Evolutionary conservation across 129 eudicot species (phyloP), one percentile per base, ranked within the genome.

Genomic region (Helichrysum umbraculigerum): DNA sequence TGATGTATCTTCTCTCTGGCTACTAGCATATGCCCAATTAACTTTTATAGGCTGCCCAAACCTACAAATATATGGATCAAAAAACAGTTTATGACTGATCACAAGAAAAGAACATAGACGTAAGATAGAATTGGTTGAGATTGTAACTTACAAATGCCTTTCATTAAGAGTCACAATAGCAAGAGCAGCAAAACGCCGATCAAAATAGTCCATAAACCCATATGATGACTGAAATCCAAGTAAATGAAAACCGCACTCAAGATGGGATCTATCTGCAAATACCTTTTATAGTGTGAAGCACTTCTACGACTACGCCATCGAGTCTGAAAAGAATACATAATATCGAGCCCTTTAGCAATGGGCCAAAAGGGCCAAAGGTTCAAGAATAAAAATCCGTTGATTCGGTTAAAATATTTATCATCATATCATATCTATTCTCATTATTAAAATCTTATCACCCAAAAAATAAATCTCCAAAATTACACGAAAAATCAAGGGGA

Each of bases 191-290:
- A 92, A 89, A 83, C 95, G 85, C n/a, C 96, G 97, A 75, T 95
- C 99, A 82, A 82, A 89, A 81, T 95, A 95, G 71, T 95, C 99
- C 85, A 95, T 97, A 77, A 95, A 95, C 66, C 99, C 99, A 65
- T 87, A 95, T 51, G 99, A 95, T 25, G 97, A 91, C 99, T 95
- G 84, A 78, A 89, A 72, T 59, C 21, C 50, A 73, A 50, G 50
- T 51, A 61, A 74, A 58, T 15, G 34, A 29, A 70, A 73, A 19
- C 25, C 65, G 22, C 92, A 80, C 92, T 88, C 85, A 85, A 85
- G 87, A 88, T 85, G 21, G 89, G 92, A 82, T 88, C 92, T 69
- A 88, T 85, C 92, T 88, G 92, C 84, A 83, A 76, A 74, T 59
- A n/a, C 66, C 50, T 61, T 30, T 68, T 54, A 60, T 22, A 64